These are phyloP conservation scores for Musa balbisiana DNA, from an alignment of 202 grass and related monocot species.

Conservation along the genomic window DNA sequence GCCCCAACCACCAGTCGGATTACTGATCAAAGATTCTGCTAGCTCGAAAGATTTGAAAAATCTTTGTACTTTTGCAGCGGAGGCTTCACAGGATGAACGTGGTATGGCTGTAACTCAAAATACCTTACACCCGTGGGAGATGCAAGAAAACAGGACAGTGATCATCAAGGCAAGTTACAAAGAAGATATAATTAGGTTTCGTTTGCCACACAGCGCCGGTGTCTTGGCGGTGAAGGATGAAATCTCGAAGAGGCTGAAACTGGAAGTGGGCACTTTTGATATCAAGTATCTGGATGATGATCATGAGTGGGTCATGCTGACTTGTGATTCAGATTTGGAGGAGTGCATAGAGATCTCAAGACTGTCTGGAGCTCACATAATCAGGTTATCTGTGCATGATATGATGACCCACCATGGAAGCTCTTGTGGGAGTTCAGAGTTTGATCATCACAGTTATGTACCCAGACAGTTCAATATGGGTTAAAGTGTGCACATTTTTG, in stretches of 20 bases:
- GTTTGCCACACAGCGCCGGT: slow-evolving; percentile 24
- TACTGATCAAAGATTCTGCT: slow-evolving; percentile 1
- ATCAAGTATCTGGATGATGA: slow-evolving; percentile 68
- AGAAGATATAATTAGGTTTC: slow-evolving; percentile 57
- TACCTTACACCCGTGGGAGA: neutral
- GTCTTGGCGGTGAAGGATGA: slow-evolving; percentile 34
- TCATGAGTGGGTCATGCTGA: slow-evolving; percentile 57
- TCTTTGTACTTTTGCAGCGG: slow-evolving; percentile 8
- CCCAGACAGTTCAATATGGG: neutral
- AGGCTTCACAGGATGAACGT: slow-evolving; percentile 11
- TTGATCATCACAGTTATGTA: slow-evolving; percentile 5
- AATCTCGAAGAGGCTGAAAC: slow-evolving; percentile 51
- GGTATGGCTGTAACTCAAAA: neutral
- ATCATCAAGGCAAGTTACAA: slow-evolving; percentile 48
- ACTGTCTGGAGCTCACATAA: slow-evolving; percentile 2
- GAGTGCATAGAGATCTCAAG: slow-evolving; percentile 45
- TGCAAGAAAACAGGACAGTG: slow-evolving; percentile 2
- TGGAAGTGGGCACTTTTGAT: slow-evolving; percentile 34
- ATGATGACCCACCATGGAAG: slow-evolving; percentile 1
- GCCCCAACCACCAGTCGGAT: neutral
- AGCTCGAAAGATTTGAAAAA: slow-evolving; percentile 8
- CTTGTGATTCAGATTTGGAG: slow-evolving; percentile 54
- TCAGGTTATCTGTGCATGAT: slow-evolving; percentile 20
- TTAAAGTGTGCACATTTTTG: neutral
- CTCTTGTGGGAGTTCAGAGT: slow-evolving; percentile 12